Percentiles rank a stretch among this genome's conserved stretches.
Conservation (phyloP, 805 yeast species). For the Starmerella stellata region DNA sequence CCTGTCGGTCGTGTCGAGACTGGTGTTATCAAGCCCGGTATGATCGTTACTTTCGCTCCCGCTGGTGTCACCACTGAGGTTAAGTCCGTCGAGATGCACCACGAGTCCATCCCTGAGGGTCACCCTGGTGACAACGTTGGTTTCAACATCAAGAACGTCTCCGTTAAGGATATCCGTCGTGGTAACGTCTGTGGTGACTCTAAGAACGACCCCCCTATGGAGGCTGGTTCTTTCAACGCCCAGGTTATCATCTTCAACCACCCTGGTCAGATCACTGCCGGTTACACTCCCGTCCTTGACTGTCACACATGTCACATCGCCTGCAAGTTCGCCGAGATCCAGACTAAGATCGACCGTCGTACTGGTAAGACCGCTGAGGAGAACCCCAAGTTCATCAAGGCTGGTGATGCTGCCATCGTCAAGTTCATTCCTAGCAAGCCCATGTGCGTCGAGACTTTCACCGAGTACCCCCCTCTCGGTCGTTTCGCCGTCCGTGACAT, state of each 20-base stretch:
- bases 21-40: slow-evolving; percentile 81
- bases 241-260: slow-evolving; percentile 78
- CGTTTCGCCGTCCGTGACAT: slow-evolving; percentile 98
- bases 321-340: slow-evolving; percentile 63
- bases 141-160: slow-evolving; percentile 78
- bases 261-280: slow-evolving; percentile 81
- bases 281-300: slow-evolving; percentile 81
- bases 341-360: slow-evolving; percentile 78
- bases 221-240: slow-evolving; percentile 62
- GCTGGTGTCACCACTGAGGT: slow-evolving; percentile 80
- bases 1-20: slow-evolving; percentile 91
- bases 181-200: slow-evolving; percentile 89
- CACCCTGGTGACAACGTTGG: slow-evolving; percentile 84
- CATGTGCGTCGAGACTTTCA: slow-evolving; percentile 86
- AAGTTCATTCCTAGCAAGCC: slow-evolving; percentile 77
- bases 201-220: slow-evolving; percentile 75
- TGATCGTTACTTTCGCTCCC: slow-evolving; percentile 79
- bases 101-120: slow-evolving; percentile 62
- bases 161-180: slow-evolving; percentile 76
- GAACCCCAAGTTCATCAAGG: slow-evolving; percentile 80
- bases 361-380: slow-evolving; percentile 84
- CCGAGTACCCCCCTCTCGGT: slow-evolving; percentile 92
- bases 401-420: slow-evolving; percentile 93
- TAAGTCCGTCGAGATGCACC: slow-evolving; percentile 80
- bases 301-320: slow-evolving; percentile 91